phyloP scores from a whole-genome alignment of 305 asterid genomes.

The Solanum chacoense region DNA sequence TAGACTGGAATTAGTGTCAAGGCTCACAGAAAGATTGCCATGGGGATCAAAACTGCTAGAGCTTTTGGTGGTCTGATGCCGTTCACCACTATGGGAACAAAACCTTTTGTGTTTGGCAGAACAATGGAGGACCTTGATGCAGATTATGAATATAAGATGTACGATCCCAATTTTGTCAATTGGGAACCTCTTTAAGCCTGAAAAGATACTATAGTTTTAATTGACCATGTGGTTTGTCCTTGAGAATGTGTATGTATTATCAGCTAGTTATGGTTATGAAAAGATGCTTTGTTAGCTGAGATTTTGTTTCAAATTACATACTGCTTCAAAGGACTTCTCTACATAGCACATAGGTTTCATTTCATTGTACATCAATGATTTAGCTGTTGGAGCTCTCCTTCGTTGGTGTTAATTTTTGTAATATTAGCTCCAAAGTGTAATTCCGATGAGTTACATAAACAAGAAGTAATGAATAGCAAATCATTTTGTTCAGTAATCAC shows the following conservation, averaged over 20 bases:
- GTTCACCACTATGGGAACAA: slow-evolving; percentile 84
- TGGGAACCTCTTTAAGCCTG: slow-evolving; percentile 11
- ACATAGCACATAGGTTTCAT: background rate
- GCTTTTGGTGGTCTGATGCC: slow-evolving; percentile 86
- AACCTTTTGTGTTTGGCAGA: slow-evolving; percentile 38
- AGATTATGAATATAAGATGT: slow-evolving; percentile 25
- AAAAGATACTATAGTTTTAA: background rate
- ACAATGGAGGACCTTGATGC: slow-evolving; percentile 50
- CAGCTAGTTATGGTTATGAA: background rate
- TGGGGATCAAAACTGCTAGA: slow-evolving; percentile 91
- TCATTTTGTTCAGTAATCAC: background rate
- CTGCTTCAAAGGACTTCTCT: background rate
- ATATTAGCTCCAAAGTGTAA: background rate
- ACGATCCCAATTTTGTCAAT: slow-evolving; percentile 34
- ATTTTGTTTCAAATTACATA: background rate
- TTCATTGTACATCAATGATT: background rate
- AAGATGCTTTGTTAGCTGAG: background rate
- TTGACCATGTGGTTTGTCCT: background rate
- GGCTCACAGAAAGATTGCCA: slow-evolving; percentile 82
- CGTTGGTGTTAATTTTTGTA: background rate
- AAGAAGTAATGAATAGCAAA: background rate
- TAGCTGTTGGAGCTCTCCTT: background rate
- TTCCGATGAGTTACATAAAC: background rate
- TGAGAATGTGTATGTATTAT: background rate
- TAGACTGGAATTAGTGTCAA: slow-evolving; percentile 78